Percentiles rank a stretch among this genome's conserved stretches.
These are phyloP conservation scores for Microbotryum scabiosae DNA, from an alignment of 1,284 basidiomycete genomes.

Conservation along the genomic window DNA sequence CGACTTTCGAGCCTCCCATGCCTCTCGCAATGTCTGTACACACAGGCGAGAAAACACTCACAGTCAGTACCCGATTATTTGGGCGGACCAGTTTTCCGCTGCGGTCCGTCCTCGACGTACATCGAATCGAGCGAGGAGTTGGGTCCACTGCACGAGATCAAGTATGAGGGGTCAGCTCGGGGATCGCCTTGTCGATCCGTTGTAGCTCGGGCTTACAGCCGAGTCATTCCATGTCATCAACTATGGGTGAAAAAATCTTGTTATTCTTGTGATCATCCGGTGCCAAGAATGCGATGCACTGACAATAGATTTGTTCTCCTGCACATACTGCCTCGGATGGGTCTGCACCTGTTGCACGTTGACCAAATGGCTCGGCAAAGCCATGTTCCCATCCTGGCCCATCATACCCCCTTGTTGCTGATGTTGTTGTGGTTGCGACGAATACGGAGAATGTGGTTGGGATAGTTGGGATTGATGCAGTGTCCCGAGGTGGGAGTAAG, in stretches of 20 bases:
- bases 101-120: neutral
- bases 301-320: slow-evolving; percentile 5
- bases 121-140: slow-evolving; percentile 20
- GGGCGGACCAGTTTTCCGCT: neutral
- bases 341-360: slow-evolving; percentile 16
- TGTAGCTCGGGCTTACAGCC: neutral
- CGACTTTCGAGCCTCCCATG: slow-evolving; percentile 18
- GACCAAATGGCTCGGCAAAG: neutral
- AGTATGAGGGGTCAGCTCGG: neutral
- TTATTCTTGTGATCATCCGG: no score
- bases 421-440: neutral
- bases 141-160: slow-evolving; percentile 10
- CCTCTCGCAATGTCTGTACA: slow-evolving; percentile 18
- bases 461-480: neutral
- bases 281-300: no score
- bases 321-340: slow-evolving; percentile 24
- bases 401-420: neutral
- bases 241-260: no score
- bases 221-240: slow-evolving; percentile 26
- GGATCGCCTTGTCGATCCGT: no score
- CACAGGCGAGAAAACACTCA: no score
- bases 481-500: slow-evolving; percentile 16
- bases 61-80: no score
- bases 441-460: neutral
- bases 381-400: no score